Base-by-base conservation (phyloP, 345 rosid genomes). In the Geranium rotundifolium region DNA sequence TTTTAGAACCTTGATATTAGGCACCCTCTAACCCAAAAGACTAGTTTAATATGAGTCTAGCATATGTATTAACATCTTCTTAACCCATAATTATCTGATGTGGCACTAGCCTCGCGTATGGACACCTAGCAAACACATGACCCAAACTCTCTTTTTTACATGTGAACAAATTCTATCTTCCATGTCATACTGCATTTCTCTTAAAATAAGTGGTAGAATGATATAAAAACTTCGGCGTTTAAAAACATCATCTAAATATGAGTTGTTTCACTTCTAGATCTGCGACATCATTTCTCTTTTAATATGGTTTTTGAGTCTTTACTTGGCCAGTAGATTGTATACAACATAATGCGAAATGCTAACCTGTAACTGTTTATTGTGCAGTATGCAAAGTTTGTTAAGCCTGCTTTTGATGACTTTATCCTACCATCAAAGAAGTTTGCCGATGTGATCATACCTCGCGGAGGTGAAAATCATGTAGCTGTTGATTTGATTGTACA, bases 361-460 rank as follows among this genome's bases (percentile, higher is more conserved):
- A 46, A 46, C 52, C 14, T 46, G 12, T 9, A 14, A 7, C 10
- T 14, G 52, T 46, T 46, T 10, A 46, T 46, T 56, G 23, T 76
- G 76, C 88, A 91, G 96, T 91, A 91, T 72, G 96, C 95, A 61
- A 91, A 88, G 73, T 91, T 91, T 84, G 98, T 91, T 66, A 91
- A 91, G 78, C 98, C 98, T 41, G 98, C 98, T 15, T 91, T 91
- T 81, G 98, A 91, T 76, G 96, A 91, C 69, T 91, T 91, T 81
- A 83, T 91, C 72, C 82, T 86, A 50, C 98, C 98, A 61, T 85
- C 98, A 62, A 91, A 91, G 82, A 91, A 91, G 71, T 89, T 82
- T 79, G 96, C 98, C 14, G 98, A 91, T 75, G 85, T 91, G 59
- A 91, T 89, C 77, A 91, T 91, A 59, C 98, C 98, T 7, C 82